Percentiles rank a stretch among this genome's conserved stretches.
Conservation (phyloP, 176 grass and related monocot species). For the Saccharum officinarum region DNA sequence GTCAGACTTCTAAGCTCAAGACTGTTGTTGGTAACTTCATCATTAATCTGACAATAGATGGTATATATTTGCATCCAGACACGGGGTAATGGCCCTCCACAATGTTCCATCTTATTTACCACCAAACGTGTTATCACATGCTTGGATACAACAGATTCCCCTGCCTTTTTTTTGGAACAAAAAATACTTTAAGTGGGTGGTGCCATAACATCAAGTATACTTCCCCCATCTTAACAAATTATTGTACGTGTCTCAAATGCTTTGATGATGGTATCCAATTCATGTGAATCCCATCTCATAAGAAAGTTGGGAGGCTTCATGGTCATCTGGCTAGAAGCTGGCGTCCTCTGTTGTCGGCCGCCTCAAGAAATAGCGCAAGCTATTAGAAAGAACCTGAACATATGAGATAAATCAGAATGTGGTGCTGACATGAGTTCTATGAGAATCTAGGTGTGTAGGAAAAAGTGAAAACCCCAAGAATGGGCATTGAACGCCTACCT, state of each 20-base stretch:
- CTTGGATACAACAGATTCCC: conserved; percentile 19
- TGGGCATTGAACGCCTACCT: conserved; percentile 43
- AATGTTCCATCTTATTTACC: conserved; percentile 36
- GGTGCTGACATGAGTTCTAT: not conserved
- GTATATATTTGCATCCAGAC: not conserved
- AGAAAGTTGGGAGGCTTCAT: not conserved
- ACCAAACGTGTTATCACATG: conserved; percentile 21
- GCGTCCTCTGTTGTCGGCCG: conserved; percentile 80
- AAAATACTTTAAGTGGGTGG: conserved; percentile 2
- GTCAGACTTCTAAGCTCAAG: not conserved
- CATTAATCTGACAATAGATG: not conserved
- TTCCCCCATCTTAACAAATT: not conserved
- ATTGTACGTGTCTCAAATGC: not conserved
- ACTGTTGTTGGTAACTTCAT: not conserved
- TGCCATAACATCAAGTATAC: conserved; percentile 34
- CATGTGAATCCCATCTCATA: conserved; percentile 16
- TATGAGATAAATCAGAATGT: conserved; percentile 27
- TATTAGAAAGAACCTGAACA: conserved; percentile 86
- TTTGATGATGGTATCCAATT: conserved; percentile 1
- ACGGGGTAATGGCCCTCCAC: conserved; percentile 6
- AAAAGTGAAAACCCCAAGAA: not conserved
- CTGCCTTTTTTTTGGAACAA: not conserved
- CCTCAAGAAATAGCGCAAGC: conserved; percentile 96
- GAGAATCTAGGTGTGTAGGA: not conserved
- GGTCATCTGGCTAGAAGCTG: conserved; percentile 62